phyloP scores from a whole-genome alignment of 2,329 filamentous ascomycete species.

The Penicillium psychrosexuale region DNA sequence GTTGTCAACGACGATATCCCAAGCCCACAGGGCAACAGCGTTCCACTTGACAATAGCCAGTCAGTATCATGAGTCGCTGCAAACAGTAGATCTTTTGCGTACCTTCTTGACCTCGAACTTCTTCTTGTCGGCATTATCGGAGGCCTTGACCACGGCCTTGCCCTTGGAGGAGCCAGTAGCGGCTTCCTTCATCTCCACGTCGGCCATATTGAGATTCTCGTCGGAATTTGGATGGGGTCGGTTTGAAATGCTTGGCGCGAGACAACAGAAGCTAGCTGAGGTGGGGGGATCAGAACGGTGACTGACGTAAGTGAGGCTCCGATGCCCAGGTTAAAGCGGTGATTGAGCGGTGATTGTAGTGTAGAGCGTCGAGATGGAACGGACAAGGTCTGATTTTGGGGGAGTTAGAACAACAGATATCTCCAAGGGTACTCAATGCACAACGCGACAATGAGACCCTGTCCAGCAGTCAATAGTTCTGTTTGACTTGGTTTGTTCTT shows the following conservation, averaged over 20 bases:
- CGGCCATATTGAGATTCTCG: constrained; percentile 64
- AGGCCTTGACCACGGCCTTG: constrained; percentile 56
- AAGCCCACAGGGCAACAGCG: constrained; percentile 95
- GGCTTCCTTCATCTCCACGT: constrained; percentile 93
- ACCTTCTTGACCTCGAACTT: constrained; percentile 99
- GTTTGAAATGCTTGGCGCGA: constrained; percentile 8
- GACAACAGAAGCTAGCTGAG: constrained; percentile 6
- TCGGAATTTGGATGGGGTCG: neutral
- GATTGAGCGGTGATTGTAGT: constrained; percentile 1
- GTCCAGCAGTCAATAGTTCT: neutral
- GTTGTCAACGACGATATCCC: constrained; percentile 99
- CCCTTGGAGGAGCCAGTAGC: constrained; percentile 49
- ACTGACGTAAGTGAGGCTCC: constrained; percentile 12
- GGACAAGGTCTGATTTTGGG: neutral
- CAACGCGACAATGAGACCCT: neutral
- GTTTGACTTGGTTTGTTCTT: constrained; percentile 23
- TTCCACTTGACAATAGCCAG: constrained; percentile 69
- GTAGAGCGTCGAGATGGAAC: neutral
- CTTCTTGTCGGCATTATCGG: constrained; percentile 69
- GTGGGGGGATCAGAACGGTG: constrained; percentile 10
- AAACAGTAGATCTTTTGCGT: constrained; percentile 21
- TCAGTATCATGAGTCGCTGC: constrained; percentile 9
- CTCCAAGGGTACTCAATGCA: constrained; percentile 8
- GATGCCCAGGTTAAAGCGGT: neutral
- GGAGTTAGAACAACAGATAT: neutral